Evolutionary conservation across 305 asterid genomes (phyloP).

Genomic region (Striga hermonthica): DNA sequence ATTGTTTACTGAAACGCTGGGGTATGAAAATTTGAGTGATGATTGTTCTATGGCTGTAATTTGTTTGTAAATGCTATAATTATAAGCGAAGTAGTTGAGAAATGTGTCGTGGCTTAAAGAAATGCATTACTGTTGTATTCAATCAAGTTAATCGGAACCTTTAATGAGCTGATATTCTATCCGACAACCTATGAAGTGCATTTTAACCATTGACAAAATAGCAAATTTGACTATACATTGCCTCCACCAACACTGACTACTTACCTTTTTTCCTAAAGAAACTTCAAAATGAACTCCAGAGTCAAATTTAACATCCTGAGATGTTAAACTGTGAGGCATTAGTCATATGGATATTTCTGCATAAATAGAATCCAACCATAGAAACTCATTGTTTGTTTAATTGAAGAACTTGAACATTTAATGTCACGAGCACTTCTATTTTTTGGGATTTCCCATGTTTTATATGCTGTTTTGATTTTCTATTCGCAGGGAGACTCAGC

Average conservation of each 20-base stretch:
- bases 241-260: too few species aligned
- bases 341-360: too few species aligned
- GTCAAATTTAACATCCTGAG: too few species aligned
- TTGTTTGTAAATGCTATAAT: background rate
- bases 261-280: too few species aligned
- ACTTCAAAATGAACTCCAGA: too few species aligned
- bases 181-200: background rate
- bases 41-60: background rate
- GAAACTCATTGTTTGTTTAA: too few species aligned
- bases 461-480: conserved; percentile 31
- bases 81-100: background rate
- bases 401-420: too few species aligned
- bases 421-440: background rate
- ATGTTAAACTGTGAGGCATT: too few species aligned
- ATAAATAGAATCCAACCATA: too few species aligned
- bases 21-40: background rate
- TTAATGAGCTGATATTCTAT: conserved; percentile 23
- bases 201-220: too few species aligned
- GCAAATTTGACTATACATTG: too few species aligned
- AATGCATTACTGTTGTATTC: background rate
- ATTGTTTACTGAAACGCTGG: background rate
- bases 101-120: background rate
- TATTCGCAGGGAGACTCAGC: conserved; percentile 65
- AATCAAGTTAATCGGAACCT: background rate
- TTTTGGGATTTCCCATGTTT: conserved; percentile 9